A percentile compares a stretch with the other conserved stretches of the same genome.
Evolutionary conservation across 257 asterid species (phyloP).

Genomic region (Echium plantagineum): DNA sequence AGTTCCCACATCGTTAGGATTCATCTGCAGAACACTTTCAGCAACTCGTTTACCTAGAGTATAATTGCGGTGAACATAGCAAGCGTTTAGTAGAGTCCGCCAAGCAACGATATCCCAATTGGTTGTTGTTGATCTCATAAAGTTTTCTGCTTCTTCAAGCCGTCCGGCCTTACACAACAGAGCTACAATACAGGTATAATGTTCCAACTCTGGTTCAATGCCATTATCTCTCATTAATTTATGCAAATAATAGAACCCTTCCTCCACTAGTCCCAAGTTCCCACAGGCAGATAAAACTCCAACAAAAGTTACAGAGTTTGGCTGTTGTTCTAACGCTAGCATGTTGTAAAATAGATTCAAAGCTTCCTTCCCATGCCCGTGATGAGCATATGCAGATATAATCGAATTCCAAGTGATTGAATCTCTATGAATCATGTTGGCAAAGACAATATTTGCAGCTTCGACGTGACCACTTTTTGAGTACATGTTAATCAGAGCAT

Average conservation of each 20-base stretch:
- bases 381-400: constrained; percentile 58
- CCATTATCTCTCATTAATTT: constrained; percentile 40
- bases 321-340: constrained; percentile 38
- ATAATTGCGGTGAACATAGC: constrained; percentile 54
- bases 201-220: constrained; percentile 72
- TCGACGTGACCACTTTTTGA: constrained; percentile 60
- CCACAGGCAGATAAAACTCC: constrained; percentile 82
- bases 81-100: constrained; percentile 82
- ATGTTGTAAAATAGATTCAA: constrained; percentile 39
- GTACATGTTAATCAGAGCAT: constrained; percentile 62
- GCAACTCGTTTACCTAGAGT: constrained; percentile 52
- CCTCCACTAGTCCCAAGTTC: constrained; percentile 49
- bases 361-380: constrained; percentile 70
- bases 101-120: constrained; percentile 67
- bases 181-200: constrained; percentile 70
- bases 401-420: constrained; percentile 65
- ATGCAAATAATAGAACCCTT: constrained; percentile 56
- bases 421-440: constrained; percentile 33
- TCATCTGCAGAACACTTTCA: constrained; percentile 33
- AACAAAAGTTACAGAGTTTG: constrained; percentile 63
- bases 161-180: constrained; percentile 56
- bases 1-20: constrained; percentile 64
- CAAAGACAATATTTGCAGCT: constrained; percentile 38
- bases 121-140: constrained; percentile 43
- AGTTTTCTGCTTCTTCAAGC: constrained; percentile 61